Evolutionary conservation across 1,139 yeast genomes (phyloP), one percentile per base, ranked within the genome.

Genomic region (Kluyveromyces sp.): DNA sequence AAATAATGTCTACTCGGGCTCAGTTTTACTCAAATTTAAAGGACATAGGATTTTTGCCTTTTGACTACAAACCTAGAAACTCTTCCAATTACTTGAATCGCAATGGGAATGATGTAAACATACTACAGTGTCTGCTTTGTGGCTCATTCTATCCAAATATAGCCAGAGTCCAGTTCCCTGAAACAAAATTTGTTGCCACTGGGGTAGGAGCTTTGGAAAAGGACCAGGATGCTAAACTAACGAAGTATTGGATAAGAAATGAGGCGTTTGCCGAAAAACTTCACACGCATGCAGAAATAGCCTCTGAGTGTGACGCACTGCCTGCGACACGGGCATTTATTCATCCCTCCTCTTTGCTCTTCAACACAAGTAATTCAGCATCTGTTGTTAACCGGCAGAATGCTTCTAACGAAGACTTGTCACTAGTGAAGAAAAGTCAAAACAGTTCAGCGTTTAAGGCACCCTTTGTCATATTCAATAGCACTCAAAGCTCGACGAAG

Each of bases 101-200:
- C 48, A 81, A 83, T 51, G 63, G 63, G 9, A 54, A 58, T 1
- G 80, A 81, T 52, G 63, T 64, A 34, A 62, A 72, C 3, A 67
- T 88, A 1, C 56, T 87, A 3, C 70, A 80, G 32, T 77, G 95
- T 0, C 71, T 89, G 1, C 65, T 88, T 19, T 80, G 94, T 0
- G 94, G 95, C 2, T 74, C 96, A 0, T 77, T 81, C 55, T 83
- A 82, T 54, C 97, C 97, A 0, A 83, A 84, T 44, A 69, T 87
- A 32, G 88, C 94, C 0, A 73, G 88, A 48, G 85, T 87, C 3
- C 87, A 83, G 52, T 68, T 78, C 30, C 97, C 97, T 0, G 88
- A 85, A 50, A 78, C 89, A 6, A 85, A 83, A 54, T 92, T 69
- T 58, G 69, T 79, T 42, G 75, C 79, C 37, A 78, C 87, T 1